Evolutionary conservation across 2,329 filamentous ascomycete species (phyloP).

Genomic region (Dendryphion nanum): DNA sequence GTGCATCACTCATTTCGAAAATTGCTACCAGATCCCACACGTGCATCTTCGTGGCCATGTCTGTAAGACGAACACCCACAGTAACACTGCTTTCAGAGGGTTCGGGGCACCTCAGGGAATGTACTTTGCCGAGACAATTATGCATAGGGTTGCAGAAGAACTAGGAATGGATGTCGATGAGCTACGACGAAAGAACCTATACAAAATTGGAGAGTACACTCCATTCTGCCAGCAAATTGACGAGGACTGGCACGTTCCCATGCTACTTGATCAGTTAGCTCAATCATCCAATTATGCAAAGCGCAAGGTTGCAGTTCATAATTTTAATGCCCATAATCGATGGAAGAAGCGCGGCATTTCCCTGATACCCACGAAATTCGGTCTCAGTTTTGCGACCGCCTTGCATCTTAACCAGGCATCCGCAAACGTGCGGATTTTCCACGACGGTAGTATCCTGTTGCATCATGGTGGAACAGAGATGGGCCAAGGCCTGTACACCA

Average conservation of each 20-base stretch:
- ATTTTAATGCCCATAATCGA: slow-evolving; percentile 79
- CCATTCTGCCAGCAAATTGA: slow-evolving; percentile 87
- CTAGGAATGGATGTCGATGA: slow-evolving; percentile 80
- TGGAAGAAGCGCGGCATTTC: slow-evolving; percentile 90
- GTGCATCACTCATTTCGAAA: slow-evolving; percentile 80
- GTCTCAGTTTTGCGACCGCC: slow-evolving; percentile 86
- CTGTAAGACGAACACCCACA: slow-evolving; percentile 93
- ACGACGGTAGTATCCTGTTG: slow-evolving; percentile 86
- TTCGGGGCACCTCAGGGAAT: slow-evolving; percentile 94
- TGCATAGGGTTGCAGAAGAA: slow-evolving; percentile 85
- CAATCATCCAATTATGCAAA: slow-evolving; percentile 70
- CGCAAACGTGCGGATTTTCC: slow-evolving; percentile 91
- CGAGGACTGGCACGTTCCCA: slow-evolving; percentile 83
- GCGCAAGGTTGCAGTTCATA: slow-evolving; percentile 65
- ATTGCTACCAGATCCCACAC: slow-evolving; percentile 85
- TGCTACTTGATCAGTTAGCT: slow-evolving; percentile 84
- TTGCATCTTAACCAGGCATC: slow-evolving; percentile 93
- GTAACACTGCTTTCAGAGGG: slow-evolving; percentile 92
- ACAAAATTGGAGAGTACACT: slow-evolving; percentile 70
- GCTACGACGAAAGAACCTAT: slow-evolving; percentile 81
- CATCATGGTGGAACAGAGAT: slow-evolving; percentile 96
- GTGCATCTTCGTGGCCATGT: slow-evolving; percentile 78
- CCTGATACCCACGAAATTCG: slow-evolving; percentile 91
- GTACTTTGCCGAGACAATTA: slow-evolving; percentile 85
- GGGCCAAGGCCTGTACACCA: slow-evolving; percentile 94